phyloP scores from a whole-genome alignment of 495 filamentous ascomycete species.

The Hypoxylon crocopeplum region DNA sequence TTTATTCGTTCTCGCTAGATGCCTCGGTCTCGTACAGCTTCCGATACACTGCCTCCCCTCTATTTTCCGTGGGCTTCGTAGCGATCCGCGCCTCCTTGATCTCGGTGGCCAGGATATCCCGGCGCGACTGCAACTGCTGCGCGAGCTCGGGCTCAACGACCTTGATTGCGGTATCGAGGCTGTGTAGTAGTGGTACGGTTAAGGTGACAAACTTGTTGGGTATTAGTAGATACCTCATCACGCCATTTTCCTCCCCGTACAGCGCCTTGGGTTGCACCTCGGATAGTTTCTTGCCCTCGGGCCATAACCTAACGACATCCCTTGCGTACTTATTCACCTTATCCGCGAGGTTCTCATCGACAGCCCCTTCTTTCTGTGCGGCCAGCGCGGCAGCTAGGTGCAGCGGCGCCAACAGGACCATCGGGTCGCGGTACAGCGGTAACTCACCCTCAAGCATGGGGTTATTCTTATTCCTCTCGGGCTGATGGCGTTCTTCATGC shows the following conservation, averaged over 20 bases:
- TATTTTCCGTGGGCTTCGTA: neutral
- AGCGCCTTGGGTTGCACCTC: slow-evolving; percentile 41
- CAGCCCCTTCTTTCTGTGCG: neutral
- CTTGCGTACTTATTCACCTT: slow-evolving; percentile 44
- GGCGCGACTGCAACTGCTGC: slow-evolving; percentile 36
- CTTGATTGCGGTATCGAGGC: slow-evolving; percentile 46
- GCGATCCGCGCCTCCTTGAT: slow-evolving; percentile 27
- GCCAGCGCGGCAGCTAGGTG: slow-evolving; percentile 48
- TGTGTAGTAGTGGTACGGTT: slow-evolving; percentile 46
- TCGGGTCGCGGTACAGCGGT: slow-evolving; percentile 48
- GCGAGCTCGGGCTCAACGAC: slow-evolving; percentile 47
- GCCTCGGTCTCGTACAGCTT: neutral
- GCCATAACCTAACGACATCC: slow-evolving; percentile 48
- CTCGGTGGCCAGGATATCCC: slow-evolving; percentile 38
- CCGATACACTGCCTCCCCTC: slow-evolving; percentile 29
- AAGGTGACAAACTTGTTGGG: slow-evolving; percentile 35
- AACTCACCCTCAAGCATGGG: slow-evolving; percentile 5
- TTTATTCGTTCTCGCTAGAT: slow-evolving; percentile 16
- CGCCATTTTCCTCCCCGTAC: slow-evolving; percentile 15
- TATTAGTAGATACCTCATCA: slow-evolving; percentile 38
- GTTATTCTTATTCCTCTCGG: neutral
- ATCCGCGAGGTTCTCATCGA: slow-evolving; percentile 34
- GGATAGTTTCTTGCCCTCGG: slow-evolving; percentile 38
- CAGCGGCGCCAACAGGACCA: slow-evolving; percentile 45
- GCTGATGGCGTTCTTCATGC: slow-evolving; percentile 53